Conservation (phyloP, 192 early-diverging fungal genomes). For the Backusella macrospora region DNA sequence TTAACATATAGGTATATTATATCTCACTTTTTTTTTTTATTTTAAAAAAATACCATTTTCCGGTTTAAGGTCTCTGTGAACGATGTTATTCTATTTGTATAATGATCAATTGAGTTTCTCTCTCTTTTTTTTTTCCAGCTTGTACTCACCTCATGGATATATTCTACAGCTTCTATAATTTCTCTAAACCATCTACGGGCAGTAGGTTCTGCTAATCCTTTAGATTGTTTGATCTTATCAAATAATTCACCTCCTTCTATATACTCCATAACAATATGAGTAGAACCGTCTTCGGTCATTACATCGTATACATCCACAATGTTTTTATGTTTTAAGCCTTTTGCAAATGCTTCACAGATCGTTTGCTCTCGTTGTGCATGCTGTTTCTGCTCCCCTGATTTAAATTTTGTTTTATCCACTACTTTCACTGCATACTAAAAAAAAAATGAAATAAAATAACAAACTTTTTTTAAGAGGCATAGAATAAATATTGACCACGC, state of each 20-base stretch:
- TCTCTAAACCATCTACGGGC: conserved; percentile 56
- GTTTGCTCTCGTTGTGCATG: conserved; percentile 53
- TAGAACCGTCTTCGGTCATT: conserved; percentile 50
- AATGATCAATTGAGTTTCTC: neutral
- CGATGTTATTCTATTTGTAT: conserved; percentile 53
- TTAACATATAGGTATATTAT: neutral
- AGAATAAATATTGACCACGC: neutral
- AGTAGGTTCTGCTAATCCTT: conserved; percentile 46
- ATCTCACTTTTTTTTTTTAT: neutral
- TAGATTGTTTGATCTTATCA: conserved; percentile 56
- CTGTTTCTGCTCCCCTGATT: conserved; percentile 54
- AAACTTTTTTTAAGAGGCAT: neutral
- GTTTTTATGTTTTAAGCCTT: conserved; percentile 47
- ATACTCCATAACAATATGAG: conserved; percentile 64
- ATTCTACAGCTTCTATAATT: conserved; percentile 55
- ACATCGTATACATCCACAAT: conserved; percentile 61
- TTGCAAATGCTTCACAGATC: conserved; percentile 45
- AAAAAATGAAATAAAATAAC: neutral
- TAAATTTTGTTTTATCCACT: conserved; percentile 57
- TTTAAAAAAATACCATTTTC: conserved; percentile 64
- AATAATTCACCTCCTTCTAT: conserved; percentile 61
- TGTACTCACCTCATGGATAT: conserved; percentile 52
- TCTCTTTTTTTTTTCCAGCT: neutral
- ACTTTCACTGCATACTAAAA: conserved; percentile 62
- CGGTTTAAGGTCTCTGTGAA: conserved; percentile 65